These are phyloP conservation scores for Graphilbum fragrans DNA, from an alignment of 2,329 filamentous ascomycete species.

Conservation along the genomic window DNA sequence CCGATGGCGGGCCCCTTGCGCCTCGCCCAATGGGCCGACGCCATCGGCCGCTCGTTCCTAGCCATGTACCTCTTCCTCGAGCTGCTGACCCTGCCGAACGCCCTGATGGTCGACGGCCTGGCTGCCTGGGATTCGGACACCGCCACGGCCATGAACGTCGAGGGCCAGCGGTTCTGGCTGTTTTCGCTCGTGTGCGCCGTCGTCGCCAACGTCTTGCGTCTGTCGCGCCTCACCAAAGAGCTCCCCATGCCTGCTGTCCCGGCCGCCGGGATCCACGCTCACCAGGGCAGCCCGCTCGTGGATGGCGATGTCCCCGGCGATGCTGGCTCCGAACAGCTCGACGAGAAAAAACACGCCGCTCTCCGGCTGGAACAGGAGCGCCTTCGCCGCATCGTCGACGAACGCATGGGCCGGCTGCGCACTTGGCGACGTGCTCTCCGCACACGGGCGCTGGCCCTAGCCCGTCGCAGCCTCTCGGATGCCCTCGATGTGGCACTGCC, in stretches of 20 bases:
- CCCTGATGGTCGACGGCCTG: conserved; percentile 27
- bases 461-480: conserved; percentile 41
- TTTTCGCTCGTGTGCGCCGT: conserved; percentile 43
- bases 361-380: conserved; percentile 21
- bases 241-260: conserved; percentile 21
- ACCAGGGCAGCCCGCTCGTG: conserved; percentile 3
- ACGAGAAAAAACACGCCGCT: not conserved
- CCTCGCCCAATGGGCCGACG: conserved; percentile 34
- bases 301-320: conserved; percentile 17
- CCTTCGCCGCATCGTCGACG: conserved; percentile 20
- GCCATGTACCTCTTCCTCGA: conserved; percentile 59
- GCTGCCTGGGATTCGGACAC: conserved; percentile 39
- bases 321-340: conserved; percentile 12
- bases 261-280: conserved; percentile 9
- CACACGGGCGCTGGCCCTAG: conserved; percentile 20
- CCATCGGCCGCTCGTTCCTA: conserved; percentile 45
- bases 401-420: conserved; percentile 20
- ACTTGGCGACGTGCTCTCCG: conserved; percentile 6
- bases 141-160: conserved; percentile 34
- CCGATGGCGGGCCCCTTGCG: conserved; percentile 4
- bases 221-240: conserved; percentile 24
- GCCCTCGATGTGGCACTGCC: conserved; percentile 52
- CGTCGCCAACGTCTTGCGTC: conserved; percentile 26
- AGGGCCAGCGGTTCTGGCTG: conserved; percentile 62
- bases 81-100: conserved; percentile 47